Conservation (phyloP, 331 rosid genomes). For the Stylosanthes scabra region DNA sequence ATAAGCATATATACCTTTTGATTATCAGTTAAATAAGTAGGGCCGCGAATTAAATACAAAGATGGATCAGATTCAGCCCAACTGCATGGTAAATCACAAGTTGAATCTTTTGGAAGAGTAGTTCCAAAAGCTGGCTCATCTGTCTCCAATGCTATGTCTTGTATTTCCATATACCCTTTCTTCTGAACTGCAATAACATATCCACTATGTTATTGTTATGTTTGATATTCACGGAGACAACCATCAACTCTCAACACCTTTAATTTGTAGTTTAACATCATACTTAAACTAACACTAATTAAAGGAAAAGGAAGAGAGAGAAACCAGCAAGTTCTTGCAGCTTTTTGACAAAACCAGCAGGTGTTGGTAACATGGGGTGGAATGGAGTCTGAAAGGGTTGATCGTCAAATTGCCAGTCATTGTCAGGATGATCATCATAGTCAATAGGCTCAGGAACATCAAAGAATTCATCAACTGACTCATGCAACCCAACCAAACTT, state of each 20-base stretch:
- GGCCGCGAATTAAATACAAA: conserved; percentile 65
- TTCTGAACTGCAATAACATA: conserved; percentile 59
- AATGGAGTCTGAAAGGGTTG: conserved; percentile 36
- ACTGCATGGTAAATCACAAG: conserved; percentile 54
- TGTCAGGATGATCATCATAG: conserved; percentile 53
- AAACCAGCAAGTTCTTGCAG: conserved; percentile 72
- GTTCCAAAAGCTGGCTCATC: conserved; percentile 50
- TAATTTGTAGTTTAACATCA: too few relatives aligned
- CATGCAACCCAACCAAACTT: conserved; percentile 72
- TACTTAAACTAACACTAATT: too few relatives aligned
- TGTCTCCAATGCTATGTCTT: conserved; percentile 50
- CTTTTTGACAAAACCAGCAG: conserved; percentile 59
- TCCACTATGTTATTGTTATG: neutral
- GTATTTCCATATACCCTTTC: conserved; percentile 62
- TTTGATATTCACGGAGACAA: too few relatives aligned
- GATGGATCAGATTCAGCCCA: conserved; percentile 71
- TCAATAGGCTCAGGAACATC: conserved; percentile 89
- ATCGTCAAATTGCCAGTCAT: conserved; percentile 73
- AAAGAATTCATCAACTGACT: conserved; percentile 82
- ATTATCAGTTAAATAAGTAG: conserved; percentile 52
- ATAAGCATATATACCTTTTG: conserved; percentile 53
- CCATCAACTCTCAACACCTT: too few relatives aligned
- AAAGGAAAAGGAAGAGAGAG: too few relatives aligned
- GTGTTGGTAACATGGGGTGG: conserved; percentile 59
- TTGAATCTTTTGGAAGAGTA: conserved; percentile 67